A percentile compares a stretch with the other conserved stretches of the same genome.
Evolutionary conservation across 306 rosid genomes (phyloP).

Genomic region (Begonia fuchsioides): DNA sequence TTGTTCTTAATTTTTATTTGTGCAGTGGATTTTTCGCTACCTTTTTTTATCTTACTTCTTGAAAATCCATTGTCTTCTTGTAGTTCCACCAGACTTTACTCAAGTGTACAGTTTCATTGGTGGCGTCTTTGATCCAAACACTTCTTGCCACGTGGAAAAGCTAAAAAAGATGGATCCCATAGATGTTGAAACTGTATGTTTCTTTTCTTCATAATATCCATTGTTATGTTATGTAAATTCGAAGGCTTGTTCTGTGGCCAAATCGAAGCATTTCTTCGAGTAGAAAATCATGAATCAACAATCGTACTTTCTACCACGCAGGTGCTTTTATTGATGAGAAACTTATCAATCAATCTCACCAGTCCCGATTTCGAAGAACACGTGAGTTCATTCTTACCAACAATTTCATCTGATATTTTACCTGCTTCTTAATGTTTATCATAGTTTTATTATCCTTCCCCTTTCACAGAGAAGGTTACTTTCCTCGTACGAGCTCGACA

Average conservation of each 20-base stretch:
- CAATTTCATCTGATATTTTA: neutral
- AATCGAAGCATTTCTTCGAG: too few species aligned
- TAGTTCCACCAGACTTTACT: slow-evolving; percentile 90
- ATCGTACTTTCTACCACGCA: slow-evolving; percentile 8
- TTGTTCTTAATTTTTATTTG: too few species aligned
- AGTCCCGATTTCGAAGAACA: slow-evolving; percentile 93
- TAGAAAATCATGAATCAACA: too few species aligned
- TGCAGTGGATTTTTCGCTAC: too few species aligned
- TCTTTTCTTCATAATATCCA: neutral
- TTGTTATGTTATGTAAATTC: too few species aligned
- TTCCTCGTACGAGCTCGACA: slow-evolving; percentile 55
- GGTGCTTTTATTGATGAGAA: slow-evolving; percentile 93
- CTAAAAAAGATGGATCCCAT: slow-evolving; percentile 79
- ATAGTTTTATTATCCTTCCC: neutral
- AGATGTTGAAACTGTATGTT: slow-evolving; percentile 83
- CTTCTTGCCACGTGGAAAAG: slow-evolving; percentile 57
- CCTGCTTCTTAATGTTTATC: neutral
- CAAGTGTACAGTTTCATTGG: slow-evolving; percentile 88
- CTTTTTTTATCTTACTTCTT: too few species aligned
- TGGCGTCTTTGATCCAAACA: slow-evolving; percentile 77
- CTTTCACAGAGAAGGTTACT: slow-evolving; percentile 52
- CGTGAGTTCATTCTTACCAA: slow-evolving; percentile 36
- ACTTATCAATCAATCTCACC: slow-evolving; percentile 74
- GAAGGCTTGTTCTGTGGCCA: too few species aligned
- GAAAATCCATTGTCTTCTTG: slow-evolving; percentile 12